These are phyloP conservation scores for Mortierella sp. DNA, from an alignment of 371 early-diverging fungal species.

Conservation along the genomic window DNA sequence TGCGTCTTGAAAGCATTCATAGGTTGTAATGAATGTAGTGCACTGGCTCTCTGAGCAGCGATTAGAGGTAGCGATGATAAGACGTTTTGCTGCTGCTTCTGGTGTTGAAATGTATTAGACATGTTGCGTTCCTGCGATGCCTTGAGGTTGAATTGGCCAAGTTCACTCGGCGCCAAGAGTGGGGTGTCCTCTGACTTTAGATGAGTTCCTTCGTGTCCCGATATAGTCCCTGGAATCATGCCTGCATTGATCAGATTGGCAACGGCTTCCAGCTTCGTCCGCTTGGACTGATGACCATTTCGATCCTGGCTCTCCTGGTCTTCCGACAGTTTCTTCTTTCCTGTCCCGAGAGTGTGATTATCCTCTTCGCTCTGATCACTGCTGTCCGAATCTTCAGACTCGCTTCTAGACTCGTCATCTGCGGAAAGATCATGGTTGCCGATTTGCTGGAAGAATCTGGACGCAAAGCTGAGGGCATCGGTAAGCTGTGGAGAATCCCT, in stretches of 20 bases:
- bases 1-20: neutral
- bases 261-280: slow-evolving; percentile 34
- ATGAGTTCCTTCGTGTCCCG: slow-evolving; percentile 1
- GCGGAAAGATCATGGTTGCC: slow-evolving; percentile 22
- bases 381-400: slow-evolving; percentile 19
- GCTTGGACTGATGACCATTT: slow-evolving; percentile 22
- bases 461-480: slow-evolving; percentile 47
- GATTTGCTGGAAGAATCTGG: slow-evolving; percentile 50
- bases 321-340: slow-evolving; percentile 10
- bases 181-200: neutral
- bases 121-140: neutral
- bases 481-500: slow-evolving; percentile 23
- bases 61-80: neutral
- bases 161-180: slow-evolving; percentile 9
- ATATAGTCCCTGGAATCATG: neutral
- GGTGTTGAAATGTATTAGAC: neutral
- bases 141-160: slow-evolving; percentile 28
- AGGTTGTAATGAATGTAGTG: too few relatives aligned
- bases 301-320: neutral
- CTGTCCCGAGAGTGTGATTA: neutral
- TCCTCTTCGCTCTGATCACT: slow-evolving; percentile 12
- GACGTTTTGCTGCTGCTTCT: slow-evolving; percentile 11
- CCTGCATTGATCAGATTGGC: slow-evolving; percentile 39
- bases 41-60: neutral
- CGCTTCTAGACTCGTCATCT: slow-evolving; percentile 31